Conservation (phyloP, 176 grass and related monocot species). For the Triticum timopheevii region DNA sequence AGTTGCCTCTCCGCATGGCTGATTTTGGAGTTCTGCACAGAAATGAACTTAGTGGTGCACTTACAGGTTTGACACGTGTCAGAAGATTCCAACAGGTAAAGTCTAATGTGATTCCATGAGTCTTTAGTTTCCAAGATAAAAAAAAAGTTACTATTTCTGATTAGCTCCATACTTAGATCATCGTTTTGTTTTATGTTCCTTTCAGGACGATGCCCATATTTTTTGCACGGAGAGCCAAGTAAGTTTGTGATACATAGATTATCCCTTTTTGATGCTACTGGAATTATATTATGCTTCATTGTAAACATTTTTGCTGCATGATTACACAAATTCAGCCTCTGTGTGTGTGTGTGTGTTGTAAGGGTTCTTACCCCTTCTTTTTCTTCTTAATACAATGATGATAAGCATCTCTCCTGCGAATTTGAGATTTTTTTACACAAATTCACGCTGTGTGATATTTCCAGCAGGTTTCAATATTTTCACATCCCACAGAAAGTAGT, state of each 20-base stretch:
- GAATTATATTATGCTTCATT: not conserved
- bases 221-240: slow-evolving; percentile 97
- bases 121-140: slow-evolving; percentile 4
- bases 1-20: slow-evolving; percentile 91
- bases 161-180: not conserved
- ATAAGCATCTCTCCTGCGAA: no score
- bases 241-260: slow-evolving; percentile 28
- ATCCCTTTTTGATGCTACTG: not conserved
- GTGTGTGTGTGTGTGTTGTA: no score
- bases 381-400: no score
- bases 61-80: slow-evolving; percentile 97
- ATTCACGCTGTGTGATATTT: not conserved
- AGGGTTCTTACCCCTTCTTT: no score
- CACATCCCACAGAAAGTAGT: not conserved
- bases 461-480: not conserved
- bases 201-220: slow-evolving; percentile 98
- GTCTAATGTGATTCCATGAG: slow-evolving; percentile 1
- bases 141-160: not conserved
- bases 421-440: no score
- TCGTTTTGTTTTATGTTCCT: not conserved
- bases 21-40: slow-evolving; percentile 99
- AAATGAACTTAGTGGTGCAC: slow-evolving; percentile 95
- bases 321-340: not conserved
- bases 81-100: slow-evolving; percentile 99
- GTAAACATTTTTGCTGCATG: not conserved